Evolutionary conservation across 371 early-diverging fungal genomes (phyloP), one percentile per base, ranked within the genome.

Genomic region (Umbelopsis sp.): DNA sequence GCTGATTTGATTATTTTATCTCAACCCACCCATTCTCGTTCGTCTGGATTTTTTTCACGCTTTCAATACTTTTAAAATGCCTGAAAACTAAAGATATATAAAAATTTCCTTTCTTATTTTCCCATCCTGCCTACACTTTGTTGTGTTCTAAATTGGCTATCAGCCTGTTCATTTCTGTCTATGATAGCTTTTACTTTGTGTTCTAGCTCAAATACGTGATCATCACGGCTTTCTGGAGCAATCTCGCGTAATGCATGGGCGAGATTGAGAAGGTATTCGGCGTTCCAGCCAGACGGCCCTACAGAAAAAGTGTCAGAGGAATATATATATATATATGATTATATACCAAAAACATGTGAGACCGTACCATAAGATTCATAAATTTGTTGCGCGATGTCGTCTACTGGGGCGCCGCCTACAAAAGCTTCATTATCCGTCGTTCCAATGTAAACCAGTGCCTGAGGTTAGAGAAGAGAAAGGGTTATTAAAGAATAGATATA

Each of bases 371-470:
- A 78, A 0, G 92, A 84, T 8, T 73, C 70, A 20, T 82, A 83
- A 63, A 97, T 94, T 62, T 92, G 91, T 12, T 74, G 38, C 0
- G 96, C 95, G 50, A 97, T 89, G 0, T 73, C 74, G n/a, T 87
- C 84, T n/a, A 82, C 57, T 4, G 89, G 78, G 35, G 89, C 88
- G 2, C 92, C 91, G 1, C 97, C 96, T 3, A 92, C 86, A 76
- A 94, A 96, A 11, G 91, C 89, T 53, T 90, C 89, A 74, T 97
- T 96, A 32, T 85, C 76, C 9, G 89, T 88, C 1, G 91, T 89
- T 22, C 89, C 97, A 63, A 97, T 90, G 74, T 96, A 97, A 10
- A 94, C 91, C 65, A 92, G 71, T 0, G 93, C 96, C 79, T 85
- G 70, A 10, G 65, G 50, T 72, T n/a, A 37, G 12, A 37, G 8